Conservation (phyloP, 305 asterid genomes). For the Solanum hybrid region DNA sequence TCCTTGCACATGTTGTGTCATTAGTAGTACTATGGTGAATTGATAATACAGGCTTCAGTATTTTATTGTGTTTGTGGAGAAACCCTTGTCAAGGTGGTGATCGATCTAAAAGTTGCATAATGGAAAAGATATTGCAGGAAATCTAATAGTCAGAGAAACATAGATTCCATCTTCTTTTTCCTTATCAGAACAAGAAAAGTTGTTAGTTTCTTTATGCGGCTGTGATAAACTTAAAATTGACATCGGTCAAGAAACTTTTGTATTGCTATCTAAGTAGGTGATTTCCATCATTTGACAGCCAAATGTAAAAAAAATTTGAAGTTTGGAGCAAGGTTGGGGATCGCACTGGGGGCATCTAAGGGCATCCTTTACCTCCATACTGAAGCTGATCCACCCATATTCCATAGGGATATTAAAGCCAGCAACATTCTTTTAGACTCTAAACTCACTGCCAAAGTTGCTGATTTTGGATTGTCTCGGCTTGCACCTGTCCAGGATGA, state of each 20-base stretch:
- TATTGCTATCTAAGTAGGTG: not conserved
- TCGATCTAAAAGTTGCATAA: not conserved
- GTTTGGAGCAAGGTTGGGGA: constrained; percentile 55
- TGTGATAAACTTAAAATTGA: not conserved
- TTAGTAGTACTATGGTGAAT: not conserved
- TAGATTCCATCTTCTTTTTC: not conserved
- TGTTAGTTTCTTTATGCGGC: not conserved
- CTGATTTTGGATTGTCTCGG: constrained; percentile 86
- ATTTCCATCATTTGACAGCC: constrained; percentile 25
- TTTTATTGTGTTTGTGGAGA: not conserved
- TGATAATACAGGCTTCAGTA: not conserved
- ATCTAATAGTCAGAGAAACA: not conserved
- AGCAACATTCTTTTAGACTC: constrained; percentile 78
- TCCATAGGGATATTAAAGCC: constrained; percentile 87
- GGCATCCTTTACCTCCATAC: constrained; percentile 87
- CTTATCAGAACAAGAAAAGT: not conserved
- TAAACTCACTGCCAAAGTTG: constrained; percentile 69
- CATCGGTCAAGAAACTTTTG: not conserved
- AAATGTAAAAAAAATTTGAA: constrained; percentile 37
- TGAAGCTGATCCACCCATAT: constrained; percentile 85
- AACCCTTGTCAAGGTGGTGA: not conserved
- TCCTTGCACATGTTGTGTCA: not conserved
- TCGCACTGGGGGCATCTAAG: constrained; percentile 73
- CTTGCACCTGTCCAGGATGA: constrained; percentile 63
- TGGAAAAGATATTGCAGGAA: not conserved